Conservation (phyloP, 768 basidiomycete genomes). For the Vararia minispora region DNA sequence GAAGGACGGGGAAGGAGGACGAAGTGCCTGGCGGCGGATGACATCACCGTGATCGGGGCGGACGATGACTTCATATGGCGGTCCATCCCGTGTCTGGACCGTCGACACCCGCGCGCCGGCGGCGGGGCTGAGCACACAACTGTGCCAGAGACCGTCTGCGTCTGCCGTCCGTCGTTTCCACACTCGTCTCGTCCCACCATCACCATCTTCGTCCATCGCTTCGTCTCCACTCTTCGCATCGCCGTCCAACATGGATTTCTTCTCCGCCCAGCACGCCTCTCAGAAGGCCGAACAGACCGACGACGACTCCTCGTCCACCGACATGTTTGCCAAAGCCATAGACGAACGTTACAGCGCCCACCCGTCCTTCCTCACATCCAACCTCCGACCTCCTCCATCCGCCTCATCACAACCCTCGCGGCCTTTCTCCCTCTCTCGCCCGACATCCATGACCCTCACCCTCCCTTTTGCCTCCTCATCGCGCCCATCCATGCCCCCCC, state of each 20-base stretch:
- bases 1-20: slow-evolving; percentile 4
- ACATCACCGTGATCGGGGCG: too few species aligned
- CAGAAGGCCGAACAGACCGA: slow-evolving; percentile 6
- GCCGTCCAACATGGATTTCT: slow-evolving; percentile 16
- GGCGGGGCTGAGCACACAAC: too few species aligned
- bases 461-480: slow-evolving; percentile 11
- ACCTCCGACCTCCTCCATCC: slow-evolving; percentile 16
- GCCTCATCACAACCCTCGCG: slow-evolving; percentile 13
- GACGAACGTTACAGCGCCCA: slow-evolving; percentile 28
- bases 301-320: slow-evolving; percentile 19
- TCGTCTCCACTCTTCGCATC: slow-evolving; percentile 12
- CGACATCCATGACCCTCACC: slow-evolving; percentile 18
- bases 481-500: slow-evolving; percentile 10
- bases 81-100: too few species aligned
- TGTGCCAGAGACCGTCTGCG: too few species aligned
- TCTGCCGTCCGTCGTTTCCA: too few species aligned
- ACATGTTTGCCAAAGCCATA: slow-evolving; percentile 46
- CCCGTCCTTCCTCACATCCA: slow-evolving; percentile 15
- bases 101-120: too few species aligned
- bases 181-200: background rate
- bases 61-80: too few species aligned
- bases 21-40: too few species aligned
- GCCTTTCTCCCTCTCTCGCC: slow-evolving; percentile 18
- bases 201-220: background rate
- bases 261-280: slow-evolving; percentile 10